These are phyloP conservation scores for Wallemia hederae DNA, from an alignment of 1,284 basidiomycete genomes.

Conservation along the genomic window DNA sequence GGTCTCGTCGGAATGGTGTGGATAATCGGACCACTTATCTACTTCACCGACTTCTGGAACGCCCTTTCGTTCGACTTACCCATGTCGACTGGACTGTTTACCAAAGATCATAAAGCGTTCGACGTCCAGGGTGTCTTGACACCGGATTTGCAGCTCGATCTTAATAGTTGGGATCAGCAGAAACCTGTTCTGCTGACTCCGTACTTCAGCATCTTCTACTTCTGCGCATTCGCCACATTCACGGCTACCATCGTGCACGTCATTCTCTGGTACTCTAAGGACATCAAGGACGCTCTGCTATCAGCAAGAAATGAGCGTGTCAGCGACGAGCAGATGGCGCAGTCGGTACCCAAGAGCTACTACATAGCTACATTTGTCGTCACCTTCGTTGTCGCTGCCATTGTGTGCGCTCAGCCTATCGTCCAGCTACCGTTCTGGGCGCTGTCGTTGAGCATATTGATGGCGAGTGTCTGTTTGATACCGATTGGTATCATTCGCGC, in stretches of 20 bases:
- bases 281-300: slow-evolving; percentile 14
- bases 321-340: background rate
- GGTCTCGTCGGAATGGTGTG: slow-evolving; percentile 16
- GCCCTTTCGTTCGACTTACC: slow-evolving; percentile 15
- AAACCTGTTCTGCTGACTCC: slow-evolving; percentile 16
- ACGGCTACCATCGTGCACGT: slow-evolving; percentile 17
- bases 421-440: slow-evolving; percentile 19
- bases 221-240: slow-evolving; percentile 15
- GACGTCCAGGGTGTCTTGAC: slow-evolving; percentile 10
- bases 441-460: slow-evolving; percentile 14
- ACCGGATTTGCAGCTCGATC: slow-evolving; percentile 5
- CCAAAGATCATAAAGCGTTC: slow-evolving; percentile 9
- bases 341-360: slow-evolving; percentile 12
- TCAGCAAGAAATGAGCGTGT: slow-evolving; percentile 4
- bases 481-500: slow-evolving; percentile 16
- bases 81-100: slow-evolving; percentile 15
- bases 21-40: slow-evolving; percentile 17
- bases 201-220: slow-evolving; percentile 17
- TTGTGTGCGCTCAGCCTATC: slow-evolving; percentile 15
- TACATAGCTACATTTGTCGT: slow-evolving; percentile 11
- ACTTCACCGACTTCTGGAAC: slow-evolving; percentile 18
- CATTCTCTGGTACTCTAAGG: slow-evolving; percentile 16
- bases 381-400: slow-evolving; percentile 12
- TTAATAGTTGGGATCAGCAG: slow-evolving; percentile 11
- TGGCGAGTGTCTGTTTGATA: slow-evolving; percentile 16